These are phyloP conservation scores for Nadsonia fulvescens DNA, from an alignment of 805 yeast species.

Conservation along the genomic window DNA sequence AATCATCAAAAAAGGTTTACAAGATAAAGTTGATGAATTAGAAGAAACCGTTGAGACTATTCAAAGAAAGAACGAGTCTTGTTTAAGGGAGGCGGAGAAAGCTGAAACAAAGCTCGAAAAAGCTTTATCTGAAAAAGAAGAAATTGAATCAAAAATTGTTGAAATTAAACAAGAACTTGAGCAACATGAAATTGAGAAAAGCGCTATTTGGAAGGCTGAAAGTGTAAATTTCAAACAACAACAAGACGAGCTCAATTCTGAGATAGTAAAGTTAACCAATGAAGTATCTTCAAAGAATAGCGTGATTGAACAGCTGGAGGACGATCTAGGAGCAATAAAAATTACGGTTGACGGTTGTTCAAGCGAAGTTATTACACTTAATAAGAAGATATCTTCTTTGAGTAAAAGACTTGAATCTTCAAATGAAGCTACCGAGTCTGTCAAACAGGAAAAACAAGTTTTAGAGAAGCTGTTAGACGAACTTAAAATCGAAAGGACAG, in stretches of 20 bases:
- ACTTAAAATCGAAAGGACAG: background rate
- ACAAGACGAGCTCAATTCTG: background rate
- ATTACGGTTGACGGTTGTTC: too few species aligned
- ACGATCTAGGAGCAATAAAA: conserved; percentile 1
- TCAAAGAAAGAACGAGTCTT: too few species aligned
- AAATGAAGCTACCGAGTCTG: background rate
- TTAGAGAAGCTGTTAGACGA: background rate
- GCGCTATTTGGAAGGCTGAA: conserved; percentile 7
- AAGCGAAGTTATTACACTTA: too few species aligned
- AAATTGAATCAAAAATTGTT: conserved; percentile 5
- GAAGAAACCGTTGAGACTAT: too few species aligned
- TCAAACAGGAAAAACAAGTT: too few species aligned
- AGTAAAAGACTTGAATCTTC: too few species aligned
- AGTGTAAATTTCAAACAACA: conserved; percentile 2
- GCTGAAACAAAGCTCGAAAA: conserved; percentile 6
- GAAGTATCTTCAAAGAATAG: conserved; percentile 2
- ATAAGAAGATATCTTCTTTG: too few species aligned
- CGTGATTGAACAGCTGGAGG: conserved; percentile 1
- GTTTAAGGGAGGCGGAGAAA: conserved; percentile 5
- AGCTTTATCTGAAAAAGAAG: conserved; percentile 2
- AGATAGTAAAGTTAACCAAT: background rate
- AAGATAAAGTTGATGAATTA: conserved; percentile 2
- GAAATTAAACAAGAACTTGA: conserved; percentile 1
- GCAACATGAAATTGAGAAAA: conserved; percentile 4
- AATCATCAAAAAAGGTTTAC: conserved; percentile 1